Evolutionary conservation across 2,329 filamentous ascomycete species (phyloP).

Genomic region (Dendryphion nanum): DNA sequence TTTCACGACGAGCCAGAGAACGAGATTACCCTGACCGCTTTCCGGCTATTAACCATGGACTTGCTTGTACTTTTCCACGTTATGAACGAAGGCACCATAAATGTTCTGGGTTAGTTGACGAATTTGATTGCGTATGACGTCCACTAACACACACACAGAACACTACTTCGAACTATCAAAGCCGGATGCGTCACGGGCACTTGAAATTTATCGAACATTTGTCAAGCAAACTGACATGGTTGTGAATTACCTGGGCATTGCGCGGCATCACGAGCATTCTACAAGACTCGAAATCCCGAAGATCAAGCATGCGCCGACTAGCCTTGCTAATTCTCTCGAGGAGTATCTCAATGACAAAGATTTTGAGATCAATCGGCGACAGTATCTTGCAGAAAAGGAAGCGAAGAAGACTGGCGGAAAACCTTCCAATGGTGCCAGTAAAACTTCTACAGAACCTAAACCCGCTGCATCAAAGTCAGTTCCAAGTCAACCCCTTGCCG

Average conservation of each 20-base stretch:
- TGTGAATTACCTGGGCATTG: slow-evolving; percentile 83
- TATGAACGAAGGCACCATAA: slow-evolving; percentile 96
- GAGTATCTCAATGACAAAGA: slow-evolving; percentile 94
- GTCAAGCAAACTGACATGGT: slow-evolving; percentile 89
- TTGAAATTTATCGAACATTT: slow-evolving; percentile 90
- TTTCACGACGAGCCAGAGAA: slow-evolving; percentile 88
- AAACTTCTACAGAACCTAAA: slow-evolving; percentile 34
- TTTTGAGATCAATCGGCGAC: slow-evolving; percentile 88
- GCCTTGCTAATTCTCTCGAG: slow-evolving; percentile 82
- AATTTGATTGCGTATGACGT: background rate
- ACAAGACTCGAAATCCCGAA: slow-evolving; percentile 94
- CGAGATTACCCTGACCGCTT: slow-evolving; percentile 93
- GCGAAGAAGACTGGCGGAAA: slow-evolving; percentile 58
- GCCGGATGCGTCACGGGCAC: slow-evolving; percentile 84
- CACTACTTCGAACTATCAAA: slow-evolving; percentile 99
- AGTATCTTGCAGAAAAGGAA: slow-evolving; percentile 86
- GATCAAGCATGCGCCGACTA: slow-evolving; percentile 94
- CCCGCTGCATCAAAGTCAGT: slow-evolving; percentile 17
- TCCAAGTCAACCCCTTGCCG: slow-evolving; percentile 15
- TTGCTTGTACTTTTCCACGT: slow-evolving; percentile 88
- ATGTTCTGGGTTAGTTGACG: slow-evolving; percentile 72
- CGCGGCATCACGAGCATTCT: slow-evolving; percentile 86
- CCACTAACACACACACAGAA: slow-evolving; percentile 52
- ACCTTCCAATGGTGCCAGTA: slow-evolving; percentile 39
- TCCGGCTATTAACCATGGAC: slow-evolving; percentile 86